Evolutionary conservation across 176 grass and related monocot genomes (phyloP).

Genomic region (Zoysia japonica): DNA sequence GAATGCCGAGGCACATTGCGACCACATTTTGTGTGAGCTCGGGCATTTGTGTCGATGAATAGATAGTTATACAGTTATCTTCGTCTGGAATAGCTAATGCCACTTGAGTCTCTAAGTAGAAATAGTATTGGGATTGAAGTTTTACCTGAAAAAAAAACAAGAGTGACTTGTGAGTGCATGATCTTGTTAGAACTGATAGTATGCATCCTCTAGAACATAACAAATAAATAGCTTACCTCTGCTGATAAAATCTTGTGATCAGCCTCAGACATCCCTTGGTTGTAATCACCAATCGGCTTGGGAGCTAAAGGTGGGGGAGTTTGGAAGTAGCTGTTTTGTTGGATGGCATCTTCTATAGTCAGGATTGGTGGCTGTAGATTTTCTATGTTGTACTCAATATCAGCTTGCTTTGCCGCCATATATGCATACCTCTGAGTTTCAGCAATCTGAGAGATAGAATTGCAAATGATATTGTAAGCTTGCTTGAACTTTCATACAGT

Average conservation of each 20-base stretch:
- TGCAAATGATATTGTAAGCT: constrained; percentile 6
- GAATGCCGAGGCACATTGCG: constrained; percentile 69
- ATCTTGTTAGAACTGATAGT: background rate
- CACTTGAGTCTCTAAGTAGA: constrained; percentile 80
- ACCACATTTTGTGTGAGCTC: constrained; percentile 48
- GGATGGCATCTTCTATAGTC: constrained; percentile 72
- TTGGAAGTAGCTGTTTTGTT: constrained; percentile 62
- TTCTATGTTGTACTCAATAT: constrained; percentile 63
- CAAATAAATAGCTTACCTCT: constrained; percentile 44
- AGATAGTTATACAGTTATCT: constrained; percentile 76
- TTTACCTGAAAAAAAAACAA: constrained; percentile 51
- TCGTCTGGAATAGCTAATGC: constrained; percentile 77
- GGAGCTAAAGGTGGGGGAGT: constrained; percentile 46
- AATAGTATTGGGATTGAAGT: constrained; percentile 81
- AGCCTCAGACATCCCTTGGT: constrained; percentile 80
- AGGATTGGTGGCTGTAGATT: constrained; percentile 73
- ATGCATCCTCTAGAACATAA: background rate
- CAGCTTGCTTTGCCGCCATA: constrained; percentile 73
- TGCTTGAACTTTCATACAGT: background rate
- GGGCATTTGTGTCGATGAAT: constrained; percentile 52
- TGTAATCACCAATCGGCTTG: constrained; percentile 63
- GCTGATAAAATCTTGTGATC: constrained; percentile 80
- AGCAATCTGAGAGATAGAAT: constrained; percentile 57
- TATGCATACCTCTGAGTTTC: constrained; percentile 80
- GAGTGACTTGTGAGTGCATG: background rate